Evolutionary conservation across 257 asterid genomes (phyloP).

Genomic region (Solanum pinnatisectum): DNA sequence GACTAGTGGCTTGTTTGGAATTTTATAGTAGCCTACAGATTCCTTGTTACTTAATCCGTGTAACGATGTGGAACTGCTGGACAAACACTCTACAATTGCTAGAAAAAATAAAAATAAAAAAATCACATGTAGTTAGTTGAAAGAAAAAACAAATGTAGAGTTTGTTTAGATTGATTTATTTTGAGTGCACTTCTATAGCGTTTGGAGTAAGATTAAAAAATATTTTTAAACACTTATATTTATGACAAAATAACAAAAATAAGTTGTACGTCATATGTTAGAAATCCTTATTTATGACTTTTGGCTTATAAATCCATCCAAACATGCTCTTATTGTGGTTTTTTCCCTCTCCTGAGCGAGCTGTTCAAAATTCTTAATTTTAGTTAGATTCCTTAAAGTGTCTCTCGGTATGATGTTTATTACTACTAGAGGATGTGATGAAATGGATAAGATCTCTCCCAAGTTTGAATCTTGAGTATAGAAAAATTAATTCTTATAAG

Average conservation of each 20-base stretch:
- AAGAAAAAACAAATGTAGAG: neutral
- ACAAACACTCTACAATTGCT: neutral
- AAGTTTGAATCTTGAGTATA: neutral
- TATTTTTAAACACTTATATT: too few species aligned
- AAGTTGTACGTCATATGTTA: too few species aligned
- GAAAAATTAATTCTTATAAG: neutral
- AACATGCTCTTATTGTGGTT: neutral
- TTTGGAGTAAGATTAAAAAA: too few species aligned
- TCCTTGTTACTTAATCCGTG: neutral
- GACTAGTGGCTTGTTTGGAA: fast-evolving
- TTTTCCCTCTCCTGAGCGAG: neutral
- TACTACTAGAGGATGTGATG: neutral
- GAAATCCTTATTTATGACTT: neutral
- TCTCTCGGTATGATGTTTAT: neutral
- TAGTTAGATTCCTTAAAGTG: neutral
- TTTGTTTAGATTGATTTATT: too few species aligned
- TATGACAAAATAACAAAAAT: too few species aligned
- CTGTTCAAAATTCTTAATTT: neutral
- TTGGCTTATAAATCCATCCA: too few species aligned
- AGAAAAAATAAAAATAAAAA: neutral
- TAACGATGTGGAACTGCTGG: neutral
- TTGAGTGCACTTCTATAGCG: neutral
- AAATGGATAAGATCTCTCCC: neutral
- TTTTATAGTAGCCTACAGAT: neutral
- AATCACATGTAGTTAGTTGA: neutral